phyloP scores from a whole-genome alignment of 345 rosid species.

The Sonneratia caseolaris region DNA sequence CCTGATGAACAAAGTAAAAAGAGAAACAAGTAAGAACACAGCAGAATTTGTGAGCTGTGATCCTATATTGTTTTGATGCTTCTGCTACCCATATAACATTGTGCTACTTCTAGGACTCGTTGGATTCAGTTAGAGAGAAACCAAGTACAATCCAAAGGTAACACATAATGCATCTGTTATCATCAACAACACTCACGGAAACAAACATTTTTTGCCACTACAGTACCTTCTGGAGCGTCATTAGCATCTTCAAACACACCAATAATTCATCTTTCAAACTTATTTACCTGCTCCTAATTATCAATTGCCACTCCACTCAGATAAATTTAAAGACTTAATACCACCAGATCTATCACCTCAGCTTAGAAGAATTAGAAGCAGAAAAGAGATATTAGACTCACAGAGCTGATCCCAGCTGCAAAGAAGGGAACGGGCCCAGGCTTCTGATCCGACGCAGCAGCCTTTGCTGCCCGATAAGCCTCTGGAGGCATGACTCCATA shows the following conservation, averaged over 20 bases:
- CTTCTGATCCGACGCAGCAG: conserved; percentile 52
- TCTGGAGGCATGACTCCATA: conserved; percentile 99
- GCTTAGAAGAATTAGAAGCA: not conserved
- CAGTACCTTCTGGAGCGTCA: not conserved
- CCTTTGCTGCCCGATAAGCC: conserved; percentile 92
- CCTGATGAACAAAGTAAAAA: conserved; percentile 24
- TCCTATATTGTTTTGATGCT: not conserved
- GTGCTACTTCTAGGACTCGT: not conserved
- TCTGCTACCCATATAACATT: not conserved
- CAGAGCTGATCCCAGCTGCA: conserved; percentile 97
- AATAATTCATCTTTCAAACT: not conserved
- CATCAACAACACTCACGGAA: not conserved
- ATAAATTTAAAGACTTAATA: no score
- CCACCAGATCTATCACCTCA: not conserved
- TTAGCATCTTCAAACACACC: not conserved
- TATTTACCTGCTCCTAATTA: not conserved
- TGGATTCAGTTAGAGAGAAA: not conserved
- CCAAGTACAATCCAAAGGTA: not conserved
- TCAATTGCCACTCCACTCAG: not conserved
- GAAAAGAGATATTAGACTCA: conserved; percentile 16
- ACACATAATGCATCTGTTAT: not conserved
- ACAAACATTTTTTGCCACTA: not conserved
- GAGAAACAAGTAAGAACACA: not conserved
- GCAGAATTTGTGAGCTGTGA: not conserved
- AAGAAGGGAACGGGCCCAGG: conserved; percentile 82